Evolutionary conservation across 2,329 filamentous ascomycete genomes (phyloP).

Genomic region (Colletotrichum tanaceti): DNA sequence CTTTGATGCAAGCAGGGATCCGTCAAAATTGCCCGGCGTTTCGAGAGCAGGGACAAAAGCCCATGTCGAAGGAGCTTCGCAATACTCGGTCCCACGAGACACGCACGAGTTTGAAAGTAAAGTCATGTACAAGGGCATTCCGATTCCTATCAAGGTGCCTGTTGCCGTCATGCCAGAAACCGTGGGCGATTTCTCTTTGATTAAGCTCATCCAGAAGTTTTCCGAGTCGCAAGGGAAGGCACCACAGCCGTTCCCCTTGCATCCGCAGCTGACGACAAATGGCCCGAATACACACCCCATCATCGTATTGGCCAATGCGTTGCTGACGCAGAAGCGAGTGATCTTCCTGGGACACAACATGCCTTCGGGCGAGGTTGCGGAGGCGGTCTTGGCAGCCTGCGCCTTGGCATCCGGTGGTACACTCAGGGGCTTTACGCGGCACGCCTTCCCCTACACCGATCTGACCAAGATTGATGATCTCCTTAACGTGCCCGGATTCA

Average conservation of each 20-base stretch:
- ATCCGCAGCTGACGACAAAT: conserved; percentile 93
- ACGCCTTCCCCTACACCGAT: conserved; percentile 98
- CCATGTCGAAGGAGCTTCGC: conserved; percentile 67
- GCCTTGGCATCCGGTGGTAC: conserved; percentile 91
- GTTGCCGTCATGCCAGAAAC: conserved; percentile 94
- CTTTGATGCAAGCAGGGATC: conserved; percentile 61
- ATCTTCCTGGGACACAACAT: conserved; percentile 96
- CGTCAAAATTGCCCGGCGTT: conserved; percentile 60
- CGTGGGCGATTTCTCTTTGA: conserved; percentile 95
- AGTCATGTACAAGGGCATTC: conserved; percentile 95
- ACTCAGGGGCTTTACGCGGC: conserved; percentile 92
- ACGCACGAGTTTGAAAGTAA: conserved; percentile 98
- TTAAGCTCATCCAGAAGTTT: conserved; percentile 97
- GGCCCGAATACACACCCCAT: conserved; percentile 92
- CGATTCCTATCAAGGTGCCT: conserved; percentile 95
- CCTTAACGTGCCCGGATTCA: conserved; percentile 95
- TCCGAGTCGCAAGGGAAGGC: conserved; percentile 83
- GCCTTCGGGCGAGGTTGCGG: conserved; percentile 94
- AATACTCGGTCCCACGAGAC: conserved; percentile 85
- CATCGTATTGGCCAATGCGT: conserved; percentile 92
- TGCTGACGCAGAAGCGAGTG: conserved; percentile 95
- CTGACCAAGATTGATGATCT: conserved; percentile 97
- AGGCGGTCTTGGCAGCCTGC: conserved; percentile 97
- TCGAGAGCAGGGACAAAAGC: conserved; percentile 72
- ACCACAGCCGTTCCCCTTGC: conserved; percentile 85